Evolutionary conservation across 1,284 basidiomycete species (phyloP).

Genomic region (Irpex lacteus): DNA sequence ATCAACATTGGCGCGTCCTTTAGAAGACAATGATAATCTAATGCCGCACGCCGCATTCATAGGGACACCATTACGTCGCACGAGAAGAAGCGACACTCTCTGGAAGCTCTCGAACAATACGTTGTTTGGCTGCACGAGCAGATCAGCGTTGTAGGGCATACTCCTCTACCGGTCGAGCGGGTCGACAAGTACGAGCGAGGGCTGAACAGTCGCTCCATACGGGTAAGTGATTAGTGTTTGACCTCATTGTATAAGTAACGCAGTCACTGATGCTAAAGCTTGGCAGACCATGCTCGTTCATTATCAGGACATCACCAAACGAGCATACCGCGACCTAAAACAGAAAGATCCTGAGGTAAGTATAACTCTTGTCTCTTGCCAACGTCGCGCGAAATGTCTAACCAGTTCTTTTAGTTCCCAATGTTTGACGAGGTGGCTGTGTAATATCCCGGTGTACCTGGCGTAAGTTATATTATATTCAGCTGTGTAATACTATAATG

Average conservation of each 20-base stretch:
- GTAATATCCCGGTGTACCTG: no score
- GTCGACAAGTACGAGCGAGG: conserved; percentile 49
- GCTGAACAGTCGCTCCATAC: conserved; percentile 53
- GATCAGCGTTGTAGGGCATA: conserved; percentile 45
- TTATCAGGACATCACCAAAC: conserved; percentile 53
- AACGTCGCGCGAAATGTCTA: no score
- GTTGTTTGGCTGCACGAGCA: conserved; percentile 63
- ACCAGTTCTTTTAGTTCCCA: no score
- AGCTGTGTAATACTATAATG: no score
- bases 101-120: conserved; percentile 71
- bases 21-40: neutral
- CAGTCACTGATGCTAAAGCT: no score
- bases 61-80: conserved; percentile 71
- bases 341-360: neutral
- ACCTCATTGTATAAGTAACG: no score
- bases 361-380: neutral
- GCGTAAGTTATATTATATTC: no score
- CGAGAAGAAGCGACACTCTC: conserved; percentile 71
- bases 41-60: neutral
- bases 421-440: no score
- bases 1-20: neutral
- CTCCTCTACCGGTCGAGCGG: conserved; percentile 51
- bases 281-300: conserved; percentile 49
- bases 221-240: conserved; percentile 26
- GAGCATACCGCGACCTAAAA: conserved; percentile 42